Percentiles rank a stretch among this genome's conserved stretches.
These are phyloP conservation scores for Martensiomyces pterosporus DNA, from an alignment of 192 early-diverging fungal genomes.

Conservation along the genomic window DNA sequence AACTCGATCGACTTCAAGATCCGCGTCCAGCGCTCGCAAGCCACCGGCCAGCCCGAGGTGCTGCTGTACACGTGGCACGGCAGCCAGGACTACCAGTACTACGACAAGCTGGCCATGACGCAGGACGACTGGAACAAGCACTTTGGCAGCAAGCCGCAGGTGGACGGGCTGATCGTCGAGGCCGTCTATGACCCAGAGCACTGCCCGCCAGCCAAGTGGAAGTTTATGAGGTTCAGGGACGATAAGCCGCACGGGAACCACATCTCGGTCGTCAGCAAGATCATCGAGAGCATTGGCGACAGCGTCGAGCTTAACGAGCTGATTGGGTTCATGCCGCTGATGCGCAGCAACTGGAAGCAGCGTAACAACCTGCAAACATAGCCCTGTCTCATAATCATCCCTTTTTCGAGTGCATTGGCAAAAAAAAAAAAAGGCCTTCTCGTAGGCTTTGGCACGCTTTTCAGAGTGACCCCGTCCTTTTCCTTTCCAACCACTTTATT, in stretches of 20 bases:
- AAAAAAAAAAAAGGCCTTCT: too few species aligned
- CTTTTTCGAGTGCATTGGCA: too few species aligned
- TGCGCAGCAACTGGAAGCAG: constrained; percentile 21
- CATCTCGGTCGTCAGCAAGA: constrained; percentile 52
- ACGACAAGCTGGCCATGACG: constrained; percentile 54
- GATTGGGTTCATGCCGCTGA: background rate
- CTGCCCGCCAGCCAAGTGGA: constrained; percentile 53
- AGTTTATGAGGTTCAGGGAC: constrained; percentile 72
- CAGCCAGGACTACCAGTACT: constrained; percentile 29
- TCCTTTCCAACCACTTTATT: too few species aligned
- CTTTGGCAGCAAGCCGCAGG: constrained; percentile 12
- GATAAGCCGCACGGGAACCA: constrained; percentile 79
- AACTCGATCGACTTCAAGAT: constrained; percentile 77
- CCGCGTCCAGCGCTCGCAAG: constrained; percentile 14
- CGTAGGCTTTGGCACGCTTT: too few species aligned
- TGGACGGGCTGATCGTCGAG: constrained; percentile 64
- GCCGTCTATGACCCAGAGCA: constrained; percentile 54
- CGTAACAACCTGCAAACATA: too few species aligned
- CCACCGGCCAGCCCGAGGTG: constrained; percentile 46
- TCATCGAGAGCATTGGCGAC: constrained; percentile 68
- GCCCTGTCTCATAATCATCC: too few species aligned
- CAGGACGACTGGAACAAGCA: constrained; percentile 52
- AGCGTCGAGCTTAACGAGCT: constrained; percentile 51
- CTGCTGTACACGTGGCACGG: constrained; percentile 54
- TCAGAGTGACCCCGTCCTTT: too few species aligned